Evolutionary conservation across 1,284 basidiomycete genomes (phyloP), one percentile per base, ranked within the genome.

Genomic region (Austroboletus rostrupii): DNA sequence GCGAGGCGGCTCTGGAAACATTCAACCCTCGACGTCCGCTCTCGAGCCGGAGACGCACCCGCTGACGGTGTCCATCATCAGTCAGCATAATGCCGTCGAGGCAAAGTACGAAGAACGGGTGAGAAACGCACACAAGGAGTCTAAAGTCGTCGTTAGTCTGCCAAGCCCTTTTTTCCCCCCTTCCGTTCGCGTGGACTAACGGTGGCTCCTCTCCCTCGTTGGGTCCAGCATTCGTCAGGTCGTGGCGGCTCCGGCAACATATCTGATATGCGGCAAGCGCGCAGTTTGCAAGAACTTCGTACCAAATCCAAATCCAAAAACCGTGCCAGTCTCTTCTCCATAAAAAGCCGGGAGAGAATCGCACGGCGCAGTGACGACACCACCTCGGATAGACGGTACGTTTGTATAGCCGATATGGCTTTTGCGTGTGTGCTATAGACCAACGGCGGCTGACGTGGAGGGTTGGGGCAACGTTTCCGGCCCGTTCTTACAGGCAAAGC

Each of bases 1-100:
- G 10, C 78, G 89, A 26, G 89, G 89, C 16, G 89, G 90, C 13
- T 77, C 77, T 31, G 89, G 89, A 39, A 92, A 92, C 68, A 80
- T 91, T 47, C 81, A 85, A 44, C 82, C 80, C 0, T 80, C 80
- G 2, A 82, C 84, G 12, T 75, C 79, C 37, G 77, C 79, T 46
- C 70, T 76, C n/a, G 66, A 69, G 5, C 23, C 23, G 6, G 23
- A 26, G 23, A 37, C 43, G 0, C 50, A 61, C 33, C 66, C 72
- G 2, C 60, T 62, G 60, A 73, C 69, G 41, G 66, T 62, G 4
- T 70, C 67, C 47, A 66, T 62, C 37, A 44, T 65, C 9, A 58
- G 59, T 9, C 65, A 69, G 42, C 54, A 66, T 44, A 55, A 32
- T 6, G 54, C 55, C 5, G 4, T 46, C 20, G 44, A 57, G 31